Evolutionary conservation across 148 eudicot genomes (phyloP), one percentile per base, ranked within the genome.

Genomic region (Pouteria glomerata): DNA sequence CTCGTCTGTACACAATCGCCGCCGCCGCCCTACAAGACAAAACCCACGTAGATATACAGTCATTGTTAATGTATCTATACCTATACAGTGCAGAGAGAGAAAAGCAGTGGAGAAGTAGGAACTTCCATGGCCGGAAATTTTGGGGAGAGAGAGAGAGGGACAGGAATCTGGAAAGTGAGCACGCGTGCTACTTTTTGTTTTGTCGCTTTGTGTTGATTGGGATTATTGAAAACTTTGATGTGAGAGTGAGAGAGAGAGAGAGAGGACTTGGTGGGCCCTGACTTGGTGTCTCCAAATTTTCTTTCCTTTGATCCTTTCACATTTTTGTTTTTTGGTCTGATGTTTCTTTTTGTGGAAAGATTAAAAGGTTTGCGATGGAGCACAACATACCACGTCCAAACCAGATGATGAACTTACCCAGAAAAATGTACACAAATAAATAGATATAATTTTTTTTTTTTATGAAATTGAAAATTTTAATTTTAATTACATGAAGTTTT

Each of bases 151-250:
- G 21, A 45, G 39, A 48, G 27, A 50, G 60, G 68, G 12, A 24
- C 41, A 30, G 74, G 80, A 73, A 73, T 77, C 80, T 66, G 73
- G 47, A 83, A 34, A 79, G 72, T 65, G 26, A n/a, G 71, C 77
- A 74, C 77, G 84, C 89, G 78, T 83, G 86, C 50, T 77, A 48
- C 78, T 82, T 70, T 74, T 59, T 35, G 15, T 60, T 52, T 81
- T 77, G 88, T 80, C 83, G 74, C 72, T 66, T 69, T 77, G 31
- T 37, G 74, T 35, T 56, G 34, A 66, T 50, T 58, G 34, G 37
- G 27, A 52, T 45, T 31, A 48, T 33, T 41, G 72, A 23, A 29
- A 18, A 10, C 13, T 10, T 27, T 66, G 30, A 35, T 18, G 42
- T 76, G 84, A 73, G 76, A 10, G 4, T 18, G 55, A 50, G 23